phyloP scores from a whole-genome alignment of 164 flowering plant genomes.

The Annona cherimola region DNA sequence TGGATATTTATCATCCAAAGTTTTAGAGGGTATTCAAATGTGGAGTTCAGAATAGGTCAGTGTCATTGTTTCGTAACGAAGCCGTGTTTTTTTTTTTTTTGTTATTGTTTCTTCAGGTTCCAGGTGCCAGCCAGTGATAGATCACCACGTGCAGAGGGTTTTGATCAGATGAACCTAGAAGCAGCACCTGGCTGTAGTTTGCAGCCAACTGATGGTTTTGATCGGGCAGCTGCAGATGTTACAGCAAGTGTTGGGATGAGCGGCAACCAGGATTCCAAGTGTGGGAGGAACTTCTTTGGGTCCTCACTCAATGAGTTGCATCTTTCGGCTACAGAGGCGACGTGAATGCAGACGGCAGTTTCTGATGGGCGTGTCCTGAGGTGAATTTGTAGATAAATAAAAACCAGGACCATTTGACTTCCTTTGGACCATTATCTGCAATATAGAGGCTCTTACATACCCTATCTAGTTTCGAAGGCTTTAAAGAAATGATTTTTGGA shows the following conservation, averaged over 20 bases:
- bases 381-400: conserved; percentile 27
- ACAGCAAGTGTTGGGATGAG: conserved; percentile 11
- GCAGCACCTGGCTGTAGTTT: not conserved
- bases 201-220: not conserved
- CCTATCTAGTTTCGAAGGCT: too few relatives aligned
- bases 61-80: too few relatives aligned
- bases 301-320: conserved; percentile 33
- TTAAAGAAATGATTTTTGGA: too few relatives aligned
- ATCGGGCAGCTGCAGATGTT: not conserved
- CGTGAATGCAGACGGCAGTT: conserved; percentile 10
- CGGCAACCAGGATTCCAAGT: conserved; percentile 42
- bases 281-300: conserved; percentile 43
- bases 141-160: not conserved
- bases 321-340: conserved; percentile 49
- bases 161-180: not conserved
- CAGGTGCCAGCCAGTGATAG: not conserved
- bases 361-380: not conserved
- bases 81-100: not conserved
- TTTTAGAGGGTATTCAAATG: too few relatives aligned
- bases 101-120: not conserved
- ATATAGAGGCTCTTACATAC: not conserved
- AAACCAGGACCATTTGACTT: not conserved
- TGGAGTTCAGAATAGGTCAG: too few relatives aligned
- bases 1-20: too few relatives aligned
- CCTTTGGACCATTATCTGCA: not conserved